Base-by-base conservation (phyloP, 1,139 yeast species). In the Diutina pseudorugosa region DNA sequence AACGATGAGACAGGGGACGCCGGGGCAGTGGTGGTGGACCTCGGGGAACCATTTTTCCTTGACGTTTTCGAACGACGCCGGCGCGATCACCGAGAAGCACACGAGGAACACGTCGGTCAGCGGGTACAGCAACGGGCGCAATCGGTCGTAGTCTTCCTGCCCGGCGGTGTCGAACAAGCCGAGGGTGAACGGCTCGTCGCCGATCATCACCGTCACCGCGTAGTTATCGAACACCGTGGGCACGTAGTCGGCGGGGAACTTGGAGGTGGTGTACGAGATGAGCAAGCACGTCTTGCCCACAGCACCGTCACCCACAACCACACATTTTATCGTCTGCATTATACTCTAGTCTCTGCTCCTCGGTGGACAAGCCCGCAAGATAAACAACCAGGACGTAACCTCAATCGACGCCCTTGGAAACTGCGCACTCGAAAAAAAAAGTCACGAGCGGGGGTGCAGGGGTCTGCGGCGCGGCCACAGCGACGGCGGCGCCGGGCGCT, bases 41-140 rank as follows among this genome's bases (percentile, higher is more conserved):
- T 93, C 98, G 40, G 98, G 98, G 72, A 89, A 85, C 98, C 98
- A 93, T 70, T 93, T 93, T 70, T 91, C 97, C 67, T 88, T 86
- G 54, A 93, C 98, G 72, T 93, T 93, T 71, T 93, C 98, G 68
- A 91, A 93, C n/a, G 95, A 85, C 45, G 98, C 95, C 44, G 98
- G 98, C 30, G 96, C 89, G 58, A 94, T 88, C 54, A 91, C 96
- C 52, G 95, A 84, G 70, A 91, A 91, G 70, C 98, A 91, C 53
- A 90, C 95, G 62, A 93, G 77, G 66, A 93, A 93, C 51, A 93
- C 96, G 67, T 91, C 98, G 16, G 98, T 93, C 54, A 94, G 93
- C 21, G 98, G 98, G 69, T 93, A 93, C 55, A 95, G 85, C 62
- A 93, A 79, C 11, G 98, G 98, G 72, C 98, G 87, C 66, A 93